phyloP scores from a whole-genome alignment of 140 eudicot species.

The Stevia rebaudiana region DNA sequence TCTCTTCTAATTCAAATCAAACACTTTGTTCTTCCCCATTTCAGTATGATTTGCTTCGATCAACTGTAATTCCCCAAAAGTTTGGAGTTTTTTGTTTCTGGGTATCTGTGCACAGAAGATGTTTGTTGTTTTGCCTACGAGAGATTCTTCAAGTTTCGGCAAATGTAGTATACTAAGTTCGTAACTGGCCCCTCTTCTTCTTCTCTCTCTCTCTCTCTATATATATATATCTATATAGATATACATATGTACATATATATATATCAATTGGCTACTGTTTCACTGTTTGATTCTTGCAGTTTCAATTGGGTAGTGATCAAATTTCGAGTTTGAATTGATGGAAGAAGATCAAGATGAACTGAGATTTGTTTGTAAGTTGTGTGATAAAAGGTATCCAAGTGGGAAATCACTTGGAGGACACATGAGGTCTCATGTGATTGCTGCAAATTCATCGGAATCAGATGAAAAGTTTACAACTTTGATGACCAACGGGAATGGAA shows the following conservation, averaged over 20 bases:
- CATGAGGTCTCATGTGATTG: conserved; percentile 59
- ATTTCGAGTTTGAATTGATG: conserved; percentile 7
- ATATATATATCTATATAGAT: too few species aligned
- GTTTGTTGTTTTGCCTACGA: conserved; percentile 3
- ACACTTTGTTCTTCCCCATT: conserved; percentile 7
- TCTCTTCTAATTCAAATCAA: conserved; percentile 17
- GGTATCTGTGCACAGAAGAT: neutral
- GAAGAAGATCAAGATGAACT: conserved; percentile 42
- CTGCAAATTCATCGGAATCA: conserved; percentile 30
- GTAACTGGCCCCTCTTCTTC: neutral
- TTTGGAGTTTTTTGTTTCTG: neutral
- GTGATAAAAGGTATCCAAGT: conserved; percentile 53
- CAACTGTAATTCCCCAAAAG: neutral
- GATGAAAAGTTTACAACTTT: conserved; percentile 32
- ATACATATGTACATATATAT: neutral
- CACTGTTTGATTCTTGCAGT: neutral
- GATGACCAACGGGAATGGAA: conserved; percentile 5
- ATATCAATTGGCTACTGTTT: neutral
- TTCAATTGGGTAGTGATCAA: neutral
- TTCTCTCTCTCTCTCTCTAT: neutral
- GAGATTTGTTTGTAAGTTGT: conserved; percentile 50
- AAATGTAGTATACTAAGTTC: neutral
- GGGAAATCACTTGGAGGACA: conserved; percentile 67
- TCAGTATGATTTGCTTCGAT: conserved; percentile 1
- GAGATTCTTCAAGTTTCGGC: neutral